Conservation (phyloP, 176 grass and related monocot genomes). For the Oryza glaberrima region DNA sequence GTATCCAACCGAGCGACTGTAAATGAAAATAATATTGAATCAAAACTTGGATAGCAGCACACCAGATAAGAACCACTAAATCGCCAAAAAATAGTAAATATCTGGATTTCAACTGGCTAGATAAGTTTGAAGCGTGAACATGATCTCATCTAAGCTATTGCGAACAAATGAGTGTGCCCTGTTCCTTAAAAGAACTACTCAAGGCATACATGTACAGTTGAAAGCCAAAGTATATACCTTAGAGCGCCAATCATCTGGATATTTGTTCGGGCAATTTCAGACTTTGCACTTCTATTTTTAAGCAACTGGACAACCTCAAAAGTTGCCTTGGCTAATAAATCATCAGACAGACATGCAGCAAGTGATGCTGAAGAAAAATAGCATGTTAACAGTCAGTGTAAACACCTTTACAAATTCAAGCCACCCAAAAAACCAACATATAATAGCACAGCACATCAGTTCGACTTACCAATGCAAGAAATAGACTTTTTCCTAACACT, state of each 20-base stretch:
- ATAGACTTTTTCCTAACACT: constrained; percentile 93
- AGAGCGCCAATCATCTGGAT: constrained; percentile 99
- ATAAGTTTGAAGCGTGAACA: neutral
- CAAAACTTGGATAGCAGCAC: neutral
- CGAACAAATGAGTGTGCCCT: neutral
- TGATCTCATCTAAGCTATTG: neutral
- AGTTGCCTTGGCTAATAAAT: constrained; percentile 89
- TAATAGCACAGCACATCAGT: neutral
- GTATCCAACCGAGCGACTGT: constrained; percentile 94
- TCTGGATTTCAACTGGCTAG: neutral
- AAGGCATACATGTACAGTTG: neutral
- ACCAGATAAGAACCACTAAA: neutral
- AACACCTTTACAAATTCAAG: neutral
- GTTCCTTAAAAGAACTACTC: neutral
- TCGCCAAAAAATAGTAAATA: neutral
- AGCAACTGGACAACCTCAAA: constrained; percentile 74
- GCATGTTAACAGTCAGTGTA: neutral
- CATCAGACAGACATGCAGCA: constrained; percentile 91
- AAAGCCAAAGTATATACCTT: constrained; percentile 65
- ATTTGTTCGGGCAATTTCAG: constrained; percentile 90
- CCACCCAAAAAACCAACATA: neutral
- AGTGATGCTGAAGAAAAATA: constrained; percentile 60
- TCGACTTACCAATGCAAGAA: constrained; percentile 80
- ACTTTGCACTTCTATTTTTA: constrained; percentile 71
- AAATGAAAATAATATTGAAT: constrained; percentile 23